Percentiles rank a stretch among this genome's conserved stretches.
These are phyloP conservation scores for Phytopythium mirpurense DNA, from an alignment of 352 stramenopile genomes.

Conservation along the genomic window DNA sequence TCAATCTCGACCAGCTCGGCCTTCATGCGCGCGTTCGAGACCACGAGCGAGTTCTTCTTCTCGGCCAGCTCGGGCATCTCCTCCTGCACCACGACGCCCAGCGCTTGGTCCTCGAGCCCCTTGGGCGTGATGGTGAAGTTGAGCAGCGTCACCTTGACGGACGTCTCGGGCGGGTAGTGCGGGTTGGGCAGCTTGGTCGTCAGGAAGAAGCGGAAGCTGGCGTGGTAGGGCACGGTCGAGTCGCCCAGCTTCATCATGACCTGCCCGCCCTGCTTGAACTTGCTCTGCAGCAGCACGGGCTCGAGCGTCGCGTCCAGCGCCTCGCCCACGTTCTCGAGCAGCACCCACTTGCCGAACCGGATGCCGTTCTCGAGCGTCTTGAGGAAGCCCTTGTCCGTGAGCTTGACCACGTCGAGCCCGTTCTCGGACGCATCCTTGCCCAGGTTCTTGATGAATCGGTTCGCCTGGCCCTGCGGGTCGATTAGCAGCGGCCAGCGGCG, in stretches of 20 bases:
- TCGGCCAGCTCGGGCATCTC: constrained; percentile 92
- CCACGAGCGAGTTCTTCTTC: constrained; percentile 92
- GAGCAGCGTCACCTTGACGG: constrained; percentile 89
- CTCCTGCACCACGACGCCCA: constrained; percentile 91
- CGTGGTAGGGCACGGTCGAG: constrained; percentile 89
- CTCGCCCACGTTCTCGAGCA: constrained; percentile 89
- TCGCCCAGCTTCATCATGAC: constrained; percentile 93
- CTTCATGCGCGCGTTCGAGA: constrained; percentile 90
- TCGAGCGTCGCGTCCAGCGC: constrained; percentile 89
- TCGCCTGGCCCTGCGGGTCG: constrained; percentile 90
- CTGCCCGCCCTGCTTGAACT: constrained; percentile 91
- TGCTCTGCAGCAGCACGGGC: constrained; percentile 87
- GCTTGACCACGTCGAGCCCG: constrained; percentile 90
- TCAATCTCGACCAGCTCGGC: constrained; percentile 92
- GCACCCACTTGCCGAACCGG: constrained; percentile 88
- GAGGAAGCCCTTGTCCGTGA: constrained; percentile 84
- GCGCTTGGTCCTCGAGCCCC: constrained; percentile 88
- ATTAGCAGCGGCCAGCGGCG: constrained; percentile 88
- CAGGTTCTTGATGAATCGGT: constrained; percentile 90
- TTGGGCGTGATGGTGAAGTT: constrained; percentile 93
- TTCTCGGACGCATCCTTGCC: constrained; percentile 84
- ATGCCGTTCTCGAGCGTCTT: constrained; percentile 87
- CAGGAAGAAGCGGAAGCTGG: constrained; percentile 90
- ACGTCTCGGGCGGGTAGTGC: constrained; percentile 91
- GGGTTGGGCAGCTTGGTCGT: constrained; percentile 92